Evolutionary conservation across 108 stramenopile genomes (phyloP), one percentile per base, ranked within the genome.

Genomic region (Nitzschia sp.): DNA sequence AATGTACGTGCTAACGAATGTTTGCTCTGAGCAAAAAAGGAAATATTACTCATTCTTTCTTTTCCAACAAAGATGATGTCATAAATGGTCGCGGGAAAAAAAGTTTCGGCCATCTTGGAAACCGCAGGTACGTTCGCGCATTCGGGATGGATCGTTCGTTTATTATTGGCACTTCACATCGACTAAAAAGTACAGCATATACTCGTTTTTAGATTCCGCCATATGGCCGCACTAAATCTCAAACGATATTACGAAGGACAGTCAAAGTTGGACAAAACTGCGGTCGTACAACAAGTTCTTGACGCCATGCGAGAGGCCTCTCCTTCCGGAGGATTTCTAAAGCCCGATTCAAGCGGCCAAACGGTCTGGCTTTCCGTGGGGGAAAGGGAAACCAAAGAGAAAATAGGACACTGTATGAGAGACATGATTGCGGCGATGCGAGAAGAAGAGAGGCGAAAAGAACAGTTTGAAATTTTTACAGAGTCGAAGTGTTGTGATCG

Each of bases 391-490:
- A 61, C 71, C 3, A 11, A 62, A 22, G 71, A 63, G 30, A 72
- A 72, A 53, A 62, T 63, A 31, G 71, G 71, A 1, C 71, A 72
- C 29, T 60, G 58, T 30, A 26, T 72, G 2, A 61, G 71, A n/a
- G 71, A 72, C 32, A 45, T 54, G 58, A 54, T 69, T 34, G 52
- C 52, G n/a, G 27, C 52, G 1, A 58, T 48, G 22, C 48, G 68
- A 41, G 66, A 68, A 19, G 47, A 68, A 11, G 16, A 27, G 0
- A 33, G 47, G 6, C 33, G 26, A 29, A 48, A 41, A 30, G 48
- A 64, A 13, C 60, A 61, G 23, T 61, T 44, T 5, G 60, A 61
- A 6, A 22, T 61, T 5, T 41, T 61, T 0, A 31, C n/a, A 8
- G 60, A 36, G 21, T 0, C 36, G 38, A 61, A 61, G 23, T 38